Evolutionary conservation across 1,284 basidiomycete species (phyloP).

Genomic region (Tetrapyrgos nigripes): DNA sequence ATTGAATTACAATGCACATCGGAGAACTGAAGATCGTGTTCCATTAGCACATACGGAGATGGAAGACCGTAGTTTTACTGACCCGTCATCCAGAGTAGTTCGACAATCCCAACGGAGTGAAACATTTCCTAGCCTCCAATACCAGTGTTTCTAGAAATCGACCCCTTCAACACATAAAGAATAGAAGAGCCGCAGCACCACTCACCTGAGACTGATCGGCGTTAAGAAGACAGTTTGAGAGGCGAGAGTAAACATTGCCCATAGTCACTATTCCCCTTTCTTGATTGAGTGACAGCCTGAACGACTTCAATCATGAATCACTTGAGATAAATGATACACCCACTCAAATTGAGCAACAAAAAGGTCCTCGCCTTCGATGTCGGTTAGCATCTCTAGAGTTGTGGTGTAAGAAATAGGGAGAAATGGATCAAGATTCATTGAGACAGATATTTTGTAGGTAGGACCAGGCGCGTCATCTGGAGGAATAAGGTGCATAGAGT

Average conservation of each 20-base stretch:
- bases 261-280: conserved; percentile 46
- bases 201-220: conserved; percentile 39
- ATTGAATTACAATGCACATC: conserved; percentile 45
- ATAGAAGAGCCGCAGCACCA: neutral
- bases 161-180: neutral
- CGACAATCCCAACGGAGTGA: conserved; percentile 51
- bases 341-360: conserved; percentile 54
- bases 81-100: conserved; percentile 47
- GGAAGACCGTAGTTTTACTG: too few species aligned
- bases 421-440: conserved; percentile 51
- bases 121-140: conserved; percentile 41
- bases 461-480: conserved; percentile 33
- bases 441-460: conserved; percentile 47
- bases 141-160: conserved; percentile 42
- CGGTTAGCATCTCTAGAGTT: conserved; percentile 26
- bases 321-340: neutral
- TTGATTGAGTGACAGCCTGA: conserved; percentile 46
- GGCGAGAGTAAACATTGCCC: conserved; percentile 41
- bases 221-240: conserved; percentile 42
- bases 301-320: conserved; percentile 1
- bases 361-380: conserved; percentile 27
- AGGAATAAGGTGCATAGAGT: conserved; percentile 43
- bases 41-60: too few species aligned
- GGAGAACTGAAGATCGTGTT: too few species aligned
- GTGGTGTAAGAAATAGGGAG: conserved; percentile 50